A percentile compares a stretch with the other conserved stretches of the same genome.
phyloP scores from a whole-genome alignment of 2,329 filamentous ascomycete species.

The Macroventuria anomochaeta region DNA sequence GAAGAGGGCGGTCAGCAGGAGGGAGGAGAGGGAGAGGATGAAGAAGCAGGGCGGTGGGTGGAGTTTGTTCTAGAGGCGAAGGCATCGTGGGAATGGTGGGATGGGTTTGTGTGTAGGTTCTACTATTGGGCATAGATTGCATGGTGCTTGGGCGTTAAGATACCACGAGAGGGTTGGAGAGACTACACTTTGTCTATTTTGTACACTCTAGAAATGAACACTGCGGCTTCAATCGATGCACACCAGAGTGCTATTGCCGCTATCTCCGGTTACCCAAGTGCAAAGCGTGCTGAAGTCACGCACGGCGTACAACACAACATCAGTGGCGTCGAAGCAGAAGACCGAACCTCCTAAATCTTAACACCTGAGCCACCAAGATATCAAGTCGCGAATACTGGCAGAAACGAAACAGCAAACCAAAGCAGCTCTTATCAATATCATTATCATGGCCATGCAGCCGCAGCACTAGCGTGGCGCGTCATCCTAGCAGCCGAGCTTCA shows the following conservation, averaged over 20 bases:
- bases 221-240: background rate
- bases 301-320: background rate
- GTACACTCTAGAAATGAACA: background rate
- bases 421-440: constrained; percentile 9
- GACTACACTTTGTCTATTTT: background rate
- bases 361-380: too few relatives aligned
- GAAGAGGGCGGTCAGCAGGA: constrained; percentile 55
- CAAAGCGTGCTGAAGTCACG: background rate
- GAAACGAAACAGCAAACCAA: too few relatives aligned
- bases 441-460: constrained; percentile 12
- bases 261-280: constrained; percentile 2
- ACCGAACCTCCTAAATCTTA: too few relatives aligned
- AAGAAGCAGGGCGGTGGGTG: constrained; percentile 37
- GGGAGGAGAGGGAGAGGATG: constrained; percentile 31
- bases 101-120: background rate
- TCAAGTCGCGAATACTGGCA: too few relatives aligned
- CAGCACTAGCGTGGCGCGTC: constrained; percentile 32
- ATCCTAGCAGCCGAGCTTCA: constrained; percentile 28
- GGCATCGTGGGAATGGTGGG: background rate
- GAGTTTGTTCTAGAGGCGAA: constrained; percentile 37
- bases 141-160: constrained; percentile 28
- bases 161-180: constrained; percentile 6
- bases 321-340: background rate
- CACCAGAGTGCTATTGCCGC: constrained; percentile 7
- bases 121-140: constrained; percentile 25